A percentile compares a stretch with the other conserved stretches of the same genome.
These are phyloP conservation scores for Candida sp. DNA, from an alignment of 1,139 yeast genomes.

Conservation along the genomic window DNA sequence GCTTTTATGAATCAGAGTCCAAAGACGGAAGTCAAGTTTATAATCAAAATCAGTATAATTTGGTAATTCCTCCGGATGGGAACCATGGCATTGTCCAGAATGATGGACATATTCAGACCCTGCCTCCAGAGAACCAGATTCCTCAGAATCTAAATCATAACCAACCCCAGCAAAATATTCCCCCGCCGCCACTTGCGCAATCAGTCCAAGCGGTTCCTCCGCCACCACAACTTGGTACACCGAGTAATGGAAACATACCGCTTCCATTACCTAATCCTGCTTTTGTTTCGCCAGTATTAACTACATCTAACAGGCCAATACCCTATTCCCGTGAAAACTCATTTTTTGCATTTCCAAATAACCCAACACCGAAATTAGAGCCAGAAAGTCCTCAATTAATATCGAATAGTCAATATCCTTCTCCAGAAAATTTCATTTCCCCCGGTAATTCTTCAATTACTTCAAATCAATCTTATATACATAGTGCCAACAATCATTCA, in stretches of 20 bases:
- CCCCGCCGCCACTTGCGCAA: too few species aligned
- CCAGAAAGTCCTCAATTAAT: background rate
- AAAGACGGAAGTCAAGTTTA: background rate
- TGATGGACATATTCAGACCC: too few species aligned
- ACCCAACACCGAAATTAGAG: slow-evolving; percentile 1
- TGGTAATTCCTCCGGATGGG: background rate
- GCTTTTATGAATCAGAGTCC: slow-evolving; percentile 53
- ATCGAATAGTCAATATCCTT: slow-evolving; percentile 1
- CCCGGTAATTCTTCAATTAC: background rate
- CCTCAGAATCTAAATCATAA: too few species aligned
- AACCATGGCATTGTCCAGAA: too few species aligned
- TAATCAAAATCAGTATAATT: background rate
- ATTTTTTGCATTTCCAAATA: slow-evolving; percentile 2
- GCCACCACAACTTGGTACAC: background rate
- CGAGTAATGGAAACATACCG: background rate
- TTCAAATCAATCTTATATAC: background rate
- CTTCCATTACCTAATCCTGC: background rate
- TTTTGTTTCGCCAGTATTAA: background rate
- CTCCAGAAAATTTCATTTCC: slow-evolving; percentile 1
- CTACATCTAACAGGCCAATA: slow-evolving; percentile 1
- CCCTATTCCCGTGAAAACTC: slow-evolving; percentile 8
- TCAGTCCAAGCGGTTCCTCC: too few species aligned
- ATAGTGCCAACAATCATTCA: slow-evolving; percentile 3
- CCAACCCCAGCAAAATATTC: too few species aligned
- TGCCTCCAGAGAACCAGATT: too few species aligned